Evolutionary conservation across 139 green algal genomes (phyloP).

Genomic region (Ulvella scutata): DNA sequence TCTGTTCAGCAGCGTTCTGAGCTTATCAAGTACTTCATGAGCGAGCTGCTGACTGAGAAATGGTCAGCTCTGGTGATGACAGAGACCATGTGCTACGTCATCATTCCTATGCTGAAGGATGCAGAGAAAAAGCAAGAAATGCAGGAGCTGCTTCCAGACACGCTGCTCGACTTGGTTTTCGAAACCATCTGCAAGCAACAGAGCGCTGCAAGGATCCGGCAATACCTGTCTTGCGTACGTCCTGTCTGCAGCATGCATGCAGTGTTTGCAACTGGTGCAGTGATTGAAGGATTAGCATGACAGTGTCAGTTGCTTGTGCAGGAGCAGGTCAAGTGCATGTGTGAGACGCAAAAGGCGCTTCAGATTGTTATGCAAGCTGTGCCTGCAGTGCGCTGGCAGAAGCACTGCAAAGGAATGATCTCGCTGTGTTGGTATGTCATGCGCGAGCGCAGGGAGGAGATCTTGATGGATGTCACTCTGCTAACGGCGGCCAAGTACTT

Average conservation of each 20-base stretch:
- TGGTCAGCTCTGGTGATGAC: constrained; percentile 31
- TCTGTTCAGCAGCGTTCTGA: neutral
- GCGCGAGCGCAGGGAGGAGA: constrained; percentile 51
- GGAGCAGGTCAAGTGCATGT: constrained; percentile 35
- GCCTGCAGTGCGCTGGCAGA: constrained; percentile 19
- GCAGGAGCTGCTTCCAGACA: neutral
- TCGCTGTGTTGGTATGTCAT: constrained; percentile 65
- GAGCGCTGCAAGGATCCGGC: neutral
- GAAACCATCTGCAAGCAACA: neutral
- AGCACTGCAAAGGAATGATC: constrained; percentile 72
- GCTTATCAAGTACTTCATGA: constrained; percentile 63
- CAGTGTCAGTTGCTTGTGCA: constrained; percentile 1
- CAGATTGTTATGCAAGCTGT: neutral
- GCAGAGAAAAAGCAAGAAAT: constrained; percentile 24
- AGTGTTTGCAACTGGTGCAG: too few species aligned
- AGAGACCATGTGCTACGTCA: constrained; percentile 43
- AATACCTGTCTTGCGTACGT: neutral
- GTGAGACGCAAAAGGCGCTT: neutral
- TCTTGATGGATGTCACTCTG: constrained; percentile 58
- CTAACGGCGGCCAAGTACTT: neutral
- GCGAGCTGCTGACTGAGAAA: constrained; percentile 25
- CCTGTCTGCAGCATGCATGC: neutral
- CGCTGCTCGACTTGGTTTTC: neutral
- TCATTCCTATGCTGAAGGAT: constrained; percentile 63
- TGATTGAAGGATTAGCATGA: neutral